These are phyloP conservation scores for Lenzites betulinus DNA, from an alignment of 768 basidiomycete species.

Conservation along the genomic window DNA sequence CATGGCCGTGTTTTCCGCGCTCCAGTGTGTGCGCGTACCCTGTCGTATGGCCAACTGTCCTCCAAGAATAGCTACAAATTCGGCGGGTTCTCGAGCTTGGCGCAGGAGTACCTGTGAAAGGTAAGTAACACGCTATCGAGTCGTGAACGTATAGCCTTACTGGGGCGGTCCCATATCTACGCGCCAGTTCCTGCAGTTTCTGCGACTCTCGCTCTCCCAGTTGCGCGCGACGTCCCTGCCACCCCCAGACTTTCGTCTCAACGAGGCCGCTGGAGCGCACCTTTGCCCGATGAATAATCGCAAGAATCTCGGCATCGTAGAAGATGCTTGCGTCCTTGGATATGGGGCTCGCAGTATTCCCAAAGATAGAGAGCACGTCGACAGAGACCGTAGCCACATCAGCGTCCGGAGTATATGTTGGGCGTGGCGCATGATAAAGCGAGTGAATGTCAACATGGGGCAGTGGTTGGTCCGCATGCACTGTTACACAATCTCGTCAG, in stretches of 20 bases:
- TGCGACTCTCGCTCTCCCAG: conserved; percentile 61
- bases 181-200: conserved; percentile 70
- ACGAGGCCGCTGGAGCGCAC: conserved; percentile 65
- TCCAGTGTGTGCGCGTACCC: conserved; percentile 77
- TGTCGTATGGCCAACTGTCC: conserved; percentile 71
- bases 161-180: conserved; percentile 66
- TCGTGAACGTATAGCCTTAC: conserved; percentile 42
- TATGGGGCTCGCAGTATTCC: conserved; percentile 49
- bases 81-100: conserved; percentile 66
- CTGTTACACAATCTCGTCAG: conserved; percentile 26
- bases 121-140: neutral
- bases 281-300: conserved; percentile 70
- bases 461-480: conserved; percentile 44
- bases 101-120: conserved; percentile 39
- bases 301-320: conserved; percentile 73
- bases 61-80: conserved; percentile 65
- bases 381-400: conserved; percentile 66
- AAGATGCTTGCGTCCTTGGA: conserved; percentile 54
- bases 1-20: conserved; percentile 80
- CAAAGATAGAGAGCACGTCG: conserved; percentile 64
- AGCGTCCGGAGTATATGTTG: conserved; percentile 30
- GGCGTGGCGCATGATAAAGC: conserved; percentile 40
- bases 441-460: conserved; percentile 51
- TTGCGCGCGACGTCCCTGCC: conserved; percentile 61
- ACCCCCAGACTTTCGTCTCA: conserved; percentile 72